Evolutionary conservation across 163 green algal species (phyloP).

Genomic region (Coccomyxa subellipsoidea): DNA sequence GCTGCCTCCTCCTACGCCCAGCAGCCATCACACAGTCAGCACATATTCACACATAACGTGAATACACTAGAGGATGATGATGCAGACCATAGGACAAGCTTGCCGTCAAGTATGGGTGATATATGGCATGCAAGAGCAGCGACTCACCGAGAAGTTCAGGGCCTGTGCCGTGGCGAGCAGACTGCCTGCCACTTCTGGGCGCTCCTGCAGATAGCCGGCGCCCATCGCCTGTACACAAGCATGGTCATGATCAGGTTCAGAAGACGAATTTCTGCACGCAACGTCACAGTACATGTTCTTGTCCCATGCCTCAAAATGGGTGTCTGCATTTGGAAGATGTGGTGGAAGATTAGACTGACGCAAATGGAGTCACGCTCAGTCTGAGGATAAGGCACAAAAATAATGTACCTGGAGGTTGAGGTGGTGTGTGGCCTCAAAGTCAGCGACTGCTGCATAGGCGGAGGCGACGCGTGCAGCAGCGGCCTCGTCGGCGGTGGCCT

Average conservation of each 20-base stretch:
- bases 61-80: not conserved
- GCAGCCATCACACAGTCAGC: not conserved
- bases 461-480: conserved; percentile 53
- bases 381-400: too few species aligned
- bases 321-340: too few species aligned
- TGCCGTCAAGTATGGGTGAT: not conserved
- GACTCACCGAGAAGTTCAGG: conserved; percentile 21
- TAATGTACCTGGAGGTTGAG: conserved; percentile 13
- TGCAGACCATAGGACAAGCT: not conserved
- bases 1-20: conserved; percentile 54
- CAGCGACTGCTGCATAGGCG: conserved; percentile 56
- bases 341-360: too few species aligned
- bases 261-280: too few species aligned
- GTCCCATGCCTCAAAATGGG: too few species aligned
- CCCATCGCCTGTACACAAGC: conserved; percentile 53
- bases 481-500: conserved; percentile 47
- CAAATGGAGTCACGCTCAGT: too few species aligned
- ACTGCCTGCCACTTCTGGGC: not conserved
- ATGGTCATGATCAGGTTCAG: too few species aligned
- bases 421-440: conserved; percentile 51
- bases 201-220: conserved; percentile 25
- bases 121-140: not conserved
- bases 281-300: too few species aligned
- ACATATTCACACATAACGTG: not conserved
- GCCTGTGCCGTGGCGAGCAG: conserved; percentile 6